These are phyloP conservation scores for Lactarius akahatsu DNA, from an alignment of 768 basidiomycete species.

Conservation along the genomic window DNA sequence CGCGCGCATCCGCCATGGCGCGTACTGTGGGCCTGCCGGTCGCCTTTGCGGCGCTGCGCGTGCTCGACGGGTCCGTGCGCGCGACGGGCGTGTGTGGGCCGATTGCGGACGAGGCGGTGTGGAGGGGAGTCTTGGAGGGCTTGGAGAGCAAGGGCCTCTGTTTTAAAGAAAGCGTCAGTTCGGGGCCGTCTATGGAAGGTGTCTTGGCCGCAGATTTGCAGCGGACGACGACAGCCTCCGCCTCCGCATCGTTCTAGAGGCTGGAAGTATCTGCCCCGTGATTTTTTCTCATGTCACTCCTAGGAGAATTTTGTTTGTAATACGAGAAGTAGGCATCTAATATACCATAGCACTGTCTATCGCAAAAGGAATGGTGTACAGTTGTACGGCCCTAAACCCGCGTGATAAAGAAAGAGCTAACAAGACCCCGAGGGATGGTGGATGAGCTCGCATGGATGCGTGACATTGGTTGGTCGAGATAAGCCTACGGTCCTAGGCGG, in stretches of 20 bases:
- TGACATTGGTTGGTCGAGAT: background rate
- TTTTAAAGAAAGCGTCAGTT: slow-evolving; percentile 39
- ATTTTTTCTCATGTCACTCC: background rate
- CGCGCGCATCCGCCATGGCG: slow-evolving; percentile 78
- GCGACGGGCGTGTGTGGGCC: slow-evolving; percentile 72
- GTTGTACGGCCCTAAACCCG: background rate
- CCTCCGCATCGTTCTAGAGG: slow-evolving; percentile 1
- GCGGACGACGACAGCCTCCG: slow-evolving; percentile 7
- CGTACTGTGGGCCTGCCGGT: slow-evolving; percentile 86
- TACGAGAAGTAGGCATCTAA: slow-evolving; percentile 1
- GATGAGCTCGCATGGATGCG: background rate
- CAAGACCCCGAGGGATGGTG: background rate
- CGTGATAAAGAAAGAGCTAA: background rate
- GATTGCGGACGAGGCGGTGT: slow-evolving; percentile 55
- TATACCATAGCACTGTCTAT: slow-evolving; percentile 6
- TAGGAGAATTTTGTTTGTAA: background rate
- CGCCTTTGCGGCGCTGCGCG: slow-evolving; percentile 72
- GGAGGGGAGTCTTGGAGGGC: slow-evolving; percentile 57
- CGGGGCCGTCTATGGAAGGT: slow-evolving; percentile 47
- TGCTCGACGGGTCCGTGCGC: slow-evolving; percentile 56
- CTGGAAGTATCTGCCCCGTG: background rate
- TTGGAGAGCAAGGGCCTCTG: slow-evolving; percentile 51
- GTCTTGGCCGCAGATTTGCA: slow-evolving; percentile 23
- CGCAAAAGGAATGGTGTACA: background rate
- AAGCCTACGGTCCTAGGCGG: background rate